phyloP scores from a whole-genome alignment of 2,329 filamentous ascomycete genomes.

The Fusarium zealandicum region DNA sequence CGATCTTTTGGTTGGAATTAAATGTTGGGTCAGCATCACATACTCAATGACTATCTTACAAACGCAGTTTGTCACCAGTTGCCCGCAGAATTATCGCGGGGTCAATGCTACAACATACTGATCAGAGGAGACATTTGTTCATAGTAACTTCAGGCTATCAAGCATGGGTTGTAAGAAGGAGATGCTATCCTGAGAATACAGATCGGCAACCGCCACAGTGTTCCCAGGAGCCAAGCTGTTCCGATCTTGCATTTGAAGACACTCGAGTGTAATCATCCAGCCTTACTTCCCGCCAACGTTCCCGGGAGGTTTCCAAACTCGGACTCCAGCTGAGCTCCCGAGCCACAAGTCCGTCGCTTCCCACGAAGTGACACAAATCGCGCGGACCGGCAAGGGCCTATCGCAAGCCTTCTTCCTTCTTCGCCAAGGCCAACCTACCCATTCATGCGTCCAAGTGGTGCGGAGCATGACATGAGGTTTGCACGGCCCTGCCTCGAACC shows the following conservation, averaged over 20 bases:
- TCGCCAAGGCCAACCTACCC: constrained; percentile 8
- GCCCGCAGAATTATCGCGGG: no score
- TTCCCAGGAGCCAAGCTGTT: background rate
- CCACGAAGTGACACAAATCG: constrained; percentile 20
- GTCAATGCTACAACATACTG: no score
- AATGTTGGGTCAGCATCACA: no score
- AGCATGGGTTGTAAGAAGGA: no score
- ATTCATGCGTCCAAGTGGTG: constrained; percentile 19
- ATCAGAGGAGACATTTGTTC: no score
- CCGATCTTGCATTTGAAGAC: background rate
- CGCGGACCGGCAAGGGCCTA: constrained; percentile 5
- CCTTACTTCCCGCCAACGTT: background rate
- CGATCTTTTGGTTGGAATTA: no score
- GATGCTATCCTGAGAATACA: no score
- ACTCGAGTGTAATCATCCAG: background rate
- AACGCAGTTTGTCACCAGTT: no score
- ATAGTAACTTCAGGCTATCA: no score
- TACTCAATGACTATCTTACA: no score
- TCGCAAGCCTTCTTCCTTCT: background rate
- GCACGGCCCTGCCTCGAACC: constrained; percentile 33
- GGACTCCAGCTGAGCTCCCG: background rate
- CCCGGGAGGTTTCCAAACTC: background rate
- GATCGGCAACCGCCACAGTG: no score
- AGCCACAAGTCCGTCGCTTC: no score
- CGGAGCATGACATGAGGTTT: constrained; percentile 33